A percentile compares a stretch with the other conserved stretches of the same genome.
Evolutionary conservation across 1,139 yeast species (phyloP).

Genomic region (Kazachstania sp.): DNA sequence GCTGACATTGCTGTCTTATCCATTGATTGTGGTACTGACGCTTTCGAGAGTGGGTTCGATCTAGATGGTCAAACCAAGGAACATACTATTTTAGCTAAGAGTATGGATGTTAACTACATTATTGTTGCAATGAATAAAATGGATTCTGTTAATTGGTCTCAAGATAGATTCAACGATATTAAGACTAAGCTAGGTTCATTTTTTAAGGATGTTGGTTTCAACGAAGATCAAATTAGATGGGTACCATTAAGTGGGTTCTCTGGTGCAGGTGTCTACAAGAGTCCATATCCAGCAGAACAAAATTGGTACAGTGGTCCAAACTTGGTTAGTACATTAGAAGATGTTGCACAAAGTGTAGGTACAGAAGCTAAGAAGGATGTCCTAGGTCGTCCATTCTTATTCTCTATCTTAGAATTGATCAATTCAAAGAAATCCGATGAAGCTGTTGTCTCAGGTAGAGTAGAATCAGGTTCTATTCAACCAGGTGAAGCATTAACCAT

Average conservation of each 20-base stretch:
- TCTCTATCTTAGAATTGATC: constrained; percentile 36
- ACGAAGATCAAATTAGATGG: constrained; percentile 43
- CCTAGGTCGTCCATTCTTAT: constrained; percentile 31
- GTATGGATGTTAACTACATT: constrained; percentile 68
- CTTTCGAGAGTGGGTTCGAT: constrained; percentile 82
- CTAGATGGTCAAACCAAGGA: constrained; percentile 92
- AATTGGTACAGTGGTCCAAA: constrained; percentile 67
- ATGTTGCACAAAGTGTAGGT: constrained; percentile 26
- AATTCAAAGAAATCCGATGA: constrained; percentile 23
- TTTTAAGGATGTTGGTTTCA: constrained; percentile 58
- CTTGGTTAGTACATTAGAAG: constrained; percentile 49
- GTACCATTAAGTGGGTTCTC: constrained; percentile 81
- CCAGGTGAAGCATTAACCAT: constrained; percentile 63
- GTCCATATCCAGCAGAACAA: constrained; percentile 26
- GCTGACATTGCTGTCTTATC: constrained; percentile 50
- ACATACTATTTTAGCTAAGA: constrained; percentile 76
- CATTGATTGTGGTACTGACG: constrained; percentile 67
- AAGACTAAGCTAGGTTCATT: constrained; percentile 49
- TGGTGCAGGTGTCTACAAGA: constrained; percentile 67
- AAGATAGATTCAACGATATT: constrained; percentile 57
- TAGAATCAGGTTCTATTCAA: constrained; percentile 67
- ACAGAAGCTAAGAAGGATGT: constrained; percentile 26
- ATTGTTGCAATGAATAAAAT: constrained; percentile 82
- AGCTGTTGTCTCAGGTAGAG: constrained; percentile 51
- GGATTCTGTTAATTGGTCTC: constrained; percentile 67